phyloP scores from a whole-genome alignment of 2,329 filamentous ascomycete genomes.

The Fusarium sp. region DNA sequence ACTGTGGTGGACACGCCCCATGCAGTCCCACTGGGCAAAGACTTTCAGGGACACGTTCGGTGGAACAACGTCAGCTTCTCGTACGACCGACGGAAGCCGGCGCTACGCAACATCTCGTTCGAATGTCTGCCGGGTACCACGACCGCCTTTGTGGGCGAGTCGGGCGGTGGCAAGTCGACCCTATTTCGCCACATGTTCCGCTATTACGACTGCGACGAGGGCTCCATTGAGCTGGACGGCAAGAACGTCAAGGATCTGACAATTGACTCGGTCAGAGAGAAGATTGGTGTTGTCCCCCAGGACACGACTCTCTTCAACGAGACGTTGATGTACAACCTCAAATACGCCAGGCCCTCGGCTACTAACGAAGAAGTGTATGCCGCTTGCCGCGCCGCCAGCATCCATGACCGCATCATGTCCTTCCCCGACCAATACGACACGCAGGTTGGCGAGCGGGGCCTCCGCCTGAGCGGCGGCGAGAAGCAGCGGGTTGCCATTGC shows the following conservation, averaged over 20 bases:
- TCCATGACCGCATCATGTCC: slow-evolving; percentile 89
- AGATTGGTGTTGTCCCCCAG: slow-evolving; percentile 96
- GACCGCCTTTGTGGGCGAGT: slow-evolving; percentile 95
- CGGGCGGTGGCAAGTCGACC: slow-evolving; percentile 96
- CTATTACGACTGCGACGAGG: slow-evolving; percentile 88
- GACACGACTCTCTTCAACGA: slow-evolving; percentile 97
- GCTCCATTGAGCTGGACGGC: slow-evolving; percentile 86
- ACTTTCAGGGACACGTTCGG: slow-evolving; percentile 82
- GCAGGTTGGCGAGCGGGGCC: slow-evolving; percentile 89
- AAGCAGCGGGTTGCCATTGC: slow-evolving; percentile 95
- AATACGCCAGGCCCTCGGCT: slow-evolving; percentile 84
- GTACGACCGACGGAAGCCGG: slow-evolving; percentile 88
- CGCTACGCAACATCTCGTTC: slow-evolving; percentile 85
- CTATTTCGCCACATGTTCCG: slow-evolving; percentile 95
- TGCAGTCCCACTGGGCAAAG: slow-evolving; percentile 66
- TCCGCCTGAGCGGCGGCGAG: slow-evolving; percentile 89
- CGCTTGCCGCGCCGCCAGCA: slow-evolving; percentile 87
- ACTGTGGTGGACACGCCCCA: slow-evolving; percentile 84
- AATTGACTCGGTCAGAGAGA: slow-evolving; percentile 89
- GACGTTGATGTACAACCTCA: slow-evolving; percentile 92
- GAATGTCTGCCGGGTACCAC: slow-evolving; percentile 90
- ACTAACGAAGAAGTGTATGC: slow-evolving; percentile 84
- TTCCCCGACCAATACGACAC: slow-evolving; percentile 92
- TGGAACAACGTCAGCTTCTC: slow-evolving; percentile 93
- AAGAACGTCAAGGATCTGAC: slow-evolving; percentile 86